phyloP scores from a whole-genome alignment of 2,329 filamentous ascomycete genomes.

The Botrytis byssoidea region DNA sequence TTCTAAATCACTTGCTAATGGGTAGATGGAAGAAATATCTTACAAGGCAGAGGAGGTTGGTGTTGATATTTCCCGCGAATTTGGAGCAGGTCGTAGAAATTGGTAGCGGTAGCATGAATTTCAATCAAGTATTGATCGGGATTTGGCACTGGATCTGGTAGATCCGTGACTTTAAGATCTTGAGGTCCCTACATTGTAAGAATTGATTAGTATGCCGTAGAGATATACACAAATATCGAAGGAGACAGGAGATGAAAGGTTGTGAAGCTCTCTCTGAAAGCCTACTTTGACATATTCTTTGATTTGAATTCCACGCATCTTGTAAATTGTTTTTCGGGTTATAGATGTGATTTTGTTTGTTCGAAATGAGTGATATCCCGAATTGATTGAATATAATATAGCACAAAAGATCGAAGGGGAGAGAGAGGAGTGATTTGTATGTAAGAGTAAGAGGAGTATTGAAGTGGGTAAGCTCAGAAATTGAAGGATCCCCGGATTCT shows the following conservation, averaged over 20 bases:
- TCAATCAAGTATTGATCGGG: conserved; percentile 79
- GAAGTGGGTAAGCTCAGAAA: background rate
- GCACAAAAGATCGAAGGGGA: background rate
- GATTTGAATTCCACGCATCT: conserved; percentile 74
- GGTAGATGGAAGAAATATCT: background rate
- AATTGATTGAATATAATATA: background rate
- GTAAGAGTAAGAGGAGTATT: background rate
- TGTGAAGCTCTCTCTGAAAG: background rate
- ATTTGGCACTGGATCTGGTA: conserved; percentile 72
- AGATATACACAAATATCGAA: background rate
- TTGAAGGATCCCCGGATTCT: conserved; percentile 6
- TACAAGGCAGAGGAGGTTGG: conserved; percentile 78
- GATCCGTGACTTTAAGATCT: conserved; percentile 71
- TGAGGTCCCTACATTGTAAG: conserved; percentile 60
- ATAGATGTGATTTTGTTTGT: background rate
- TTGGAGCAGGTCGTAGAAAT: conserved; percentile 97
- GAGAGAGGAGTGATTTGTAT: background rate
- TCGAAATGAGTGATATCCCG: too few species aligned
- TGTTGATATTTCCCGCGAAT: conserved; percentile 94
- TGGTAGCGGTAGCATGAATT: conserved; percentile 83
- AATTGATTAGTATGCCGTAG: conserved; percentile 9
- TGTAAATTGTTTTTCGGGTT: conserved; percentile 33
- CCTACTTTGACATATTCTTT: conserved; percentile 71
- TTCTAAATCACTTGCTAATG: background rate
- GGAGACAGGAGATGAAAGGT: conserved; percentile 8